Conservation (phyloP, 345 rosid genomes). For the Euphorbia peplus region DNA sequence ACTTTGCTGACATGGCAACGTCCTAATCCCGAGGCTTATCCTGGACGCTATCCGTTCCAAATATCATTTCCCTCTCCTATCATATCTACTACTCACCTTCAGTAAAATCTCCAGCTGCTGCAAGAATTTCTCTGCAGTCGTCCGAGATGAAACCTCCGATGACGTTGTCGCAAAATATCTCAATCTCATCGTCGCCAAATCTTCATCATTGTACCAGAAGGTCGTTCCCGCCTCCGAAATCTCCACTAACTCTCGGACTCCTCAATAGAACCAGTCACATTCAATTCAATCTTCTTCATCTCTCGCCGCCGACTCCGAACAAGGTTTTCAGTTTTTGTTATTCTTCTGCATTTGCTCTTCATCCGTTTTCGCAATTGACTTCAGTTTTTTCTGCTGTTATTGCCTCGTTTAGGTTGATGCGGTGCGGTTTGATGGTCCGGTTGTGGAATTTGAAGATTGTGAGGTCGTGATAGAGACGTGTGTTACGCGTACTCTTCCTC, state of each 20-base stretch:
- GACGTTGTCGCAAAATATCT: neutral
- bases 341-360: neutral
- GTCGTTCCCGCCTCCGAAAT: neutral
- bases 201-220: neutral
- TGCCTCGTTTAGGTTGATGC: slow-evolving; percentile 37
- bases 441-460: slow-evolving; percentile 41
- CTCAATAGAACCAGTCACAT: slow-evolving; percentile 14
- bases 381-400: neutral
- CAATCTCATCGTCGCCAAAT: neutral
- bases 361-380: neutral
- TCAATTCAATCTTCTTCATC: slow-evolving; percentile 8
- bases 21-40: no score
- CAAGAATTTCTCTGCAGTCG: neutral
- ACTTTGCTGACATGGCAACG: no score
- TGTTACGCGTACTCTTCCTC: slow-evolving; percentile 63
- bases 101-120: neutral
- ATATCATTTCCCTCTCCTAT: neutral
- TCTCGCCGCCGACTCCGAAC: neutral
- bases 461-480: slow-evolving; percentile 58
- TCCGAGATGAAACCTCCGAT: slow-evolving; percentile 4
- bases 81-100: neutral
- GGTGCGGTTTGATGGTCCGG: slow-evolving; percentile 57
- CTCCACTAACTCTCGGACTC: slow-evolving; percentile 15
- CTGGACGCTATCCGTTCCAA: no score
- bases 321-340: slow-evolving; percentile 11